A percentile compares a stretch with the other conserved stretches of the same genome.
Evolutionary conservation across 768 basidiomycete species (phyloP).

Genomic region (Pleurotus ostreatus): DNA sequence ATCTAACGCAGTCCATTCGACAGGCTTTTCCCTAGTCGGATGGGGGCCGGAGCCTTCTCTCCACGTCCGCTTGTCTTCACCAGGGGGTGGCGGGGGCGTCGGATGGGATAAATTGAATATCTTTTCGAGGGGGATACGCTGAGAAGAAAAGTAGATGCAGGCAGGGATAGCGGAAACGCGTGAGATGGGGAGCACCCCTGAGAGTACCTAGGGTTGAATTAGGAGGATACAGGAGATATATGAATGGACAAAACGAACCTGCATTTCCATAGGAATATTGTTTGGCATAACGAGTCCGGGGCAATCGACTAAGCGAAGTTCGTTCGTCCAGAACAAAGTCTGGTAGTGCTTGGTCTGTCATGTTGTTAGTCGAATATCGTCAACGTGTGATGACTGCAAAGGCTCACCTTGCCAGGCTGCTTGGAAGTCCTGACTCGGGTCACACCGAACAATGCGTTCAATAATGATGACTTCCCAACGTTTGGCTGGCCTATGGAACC

Average conservation of each 20-base stretch:
- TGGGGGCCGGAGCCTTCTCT: constrained; percentile 40
- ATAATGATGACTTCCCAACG: constrained; percentile 88
- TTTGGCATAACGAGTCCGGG: constrained; percentile 93
- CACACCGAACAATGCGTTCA: constrained; percentile 87
- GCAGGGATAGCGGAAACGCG: constrained; percentile 80
- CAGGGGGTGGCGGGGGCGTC: constrained; percentile 23
- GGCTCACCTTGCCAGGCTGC: constrained; percentile 77
- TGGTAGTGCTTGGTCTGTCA: constrained; percentile 90
- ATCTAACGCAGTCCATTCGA: constrained; percentile 81
- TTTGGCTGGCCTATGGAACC: constrained; percentile 78
- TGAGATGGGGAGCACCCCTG: constrained; percentile 74
- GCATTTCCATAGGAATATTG: constrained; percentile 76
- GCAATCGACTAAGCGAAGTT: constrained; percentile 90
- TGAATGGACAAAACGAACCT: constrained; percentile 37
- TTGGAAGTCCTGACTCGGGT: constrained; percentile 77
- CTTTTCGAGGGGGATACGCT: constrained; percentile 72
- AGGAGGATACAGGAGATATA: not conserved
- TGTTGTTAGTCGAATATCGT: not conserved
- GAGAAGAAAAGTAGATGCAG: constrained; percentile 68
- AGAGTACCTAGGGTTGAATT: constrained; percentile 47
- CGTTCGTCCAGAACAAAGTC: constrained; percentile 84
- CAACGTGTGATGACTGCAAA: not conserved
- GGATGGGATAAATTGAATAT: constrained; percentile 62
- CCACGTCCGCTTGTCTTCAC: constrained; percentile 79
- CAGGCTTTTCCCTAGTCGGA: constrained; percentile 16